These are phyloP conservation scores for Xanthoceras sorbifolium DNA, from an alignment of 345 rosid genomes.

Conservation along the genomic window DNA sequence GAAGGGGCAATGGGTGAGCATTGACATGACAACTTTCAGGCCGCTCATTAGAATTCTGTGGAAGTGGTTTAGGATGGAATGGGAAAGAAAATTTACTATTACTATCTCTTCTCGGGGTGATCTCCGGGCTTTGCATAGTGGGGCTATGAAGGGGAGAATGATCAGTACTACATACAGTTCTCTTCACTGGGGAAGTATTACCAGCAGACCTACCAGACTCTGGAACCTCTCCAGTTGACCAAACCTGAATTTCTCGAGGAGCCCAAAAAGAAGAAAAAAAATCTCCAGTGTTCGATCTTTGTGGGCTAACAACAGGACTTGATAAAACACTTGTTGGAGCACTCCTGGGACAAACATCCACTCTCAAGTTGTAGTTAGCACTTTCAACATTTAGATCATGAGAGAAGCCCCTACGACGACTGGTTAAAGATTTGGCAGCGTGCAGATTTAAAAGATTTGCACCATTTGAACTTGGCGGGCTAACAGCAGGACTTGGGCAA, in stretches of 20 bases:
- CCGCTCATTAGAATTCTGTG: constrained; percentile 29
- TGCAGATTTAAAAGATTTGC: constrained; percentile 24
- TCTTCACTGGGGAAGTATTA: constrained; percentile 25
- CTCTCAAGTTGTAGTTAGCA: constrained; percentile 30
- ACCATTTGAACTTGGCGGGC: constrained; percentile 36
- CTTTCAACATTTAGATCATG: constrained; percentile 32
- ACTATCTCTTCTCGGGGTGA: constrained; percentile 14
- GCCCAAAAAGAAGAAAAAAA: constrained; percentile 19
- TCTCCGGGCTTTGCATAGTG: constrained; percentile 21
- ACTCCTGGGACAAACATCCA: constrained; percentile 42
- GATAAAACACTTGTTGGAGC: constrained; percentile 58
- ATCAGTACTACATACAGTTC: constrained; percentile 27
- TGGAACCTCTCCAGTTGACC: constrained; percentile 29
- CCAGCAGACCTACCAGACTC: constrained; percentile 22
- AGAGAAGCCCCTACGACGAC: constrained; percentile 32
- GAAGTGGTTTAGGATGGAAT: constrained; percentile 23
- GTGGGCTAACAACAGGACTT: constrained; percentile 53
- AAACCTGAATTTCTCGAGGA: constrained; percentile 15
- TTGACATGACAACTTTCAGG: constrained; percentile 33
- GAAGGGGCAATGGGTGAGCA: constrained; percentile 71
- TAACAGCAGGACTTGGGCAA: constrained; percentile 38
- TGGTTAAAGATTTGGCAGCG: constrained; percentile 18
- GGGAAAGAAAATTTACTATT: constrained; percentile 25
- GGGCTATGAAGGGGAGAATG: constrained; percentile 47
- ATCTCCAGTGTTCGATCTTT: constrained; percentile 30